phyloP scores from a whole-genome alignment of 1,284 basidiomycete species.

The Puccinia coronata region DNA sequence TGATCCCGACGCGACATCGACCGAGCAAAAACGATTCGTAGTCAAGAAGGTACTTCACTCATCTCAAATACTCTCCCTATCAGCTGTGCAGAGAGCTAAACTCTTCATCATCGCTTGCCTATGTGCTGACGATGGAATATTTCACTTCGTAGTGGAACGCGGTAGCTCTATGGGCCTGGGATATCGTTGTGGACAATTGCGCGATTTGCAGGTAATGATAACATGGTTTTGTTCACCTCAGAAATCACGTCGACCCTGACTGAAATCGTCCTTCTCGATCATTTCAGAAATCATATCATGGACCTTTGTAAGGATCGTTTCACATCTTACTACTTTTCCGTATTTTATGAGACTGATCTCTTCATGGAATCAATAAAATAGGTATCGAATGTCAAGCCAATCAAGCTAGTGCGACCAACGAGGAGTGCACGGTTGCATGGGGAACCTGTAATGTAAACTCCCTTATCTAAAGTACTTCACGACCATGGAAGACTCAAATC shows the following conservation, averaged over 20 bases:
- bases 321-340: background rate
- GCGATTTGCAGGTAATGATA: constrained; percentile 42
- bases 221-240: constrained; percentile 4
- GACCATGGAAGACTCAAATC: background rate
- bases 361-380: constrained; percentile 58
- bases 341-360: constrained; percentile 41
- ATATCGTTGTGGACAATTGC: constrained; percentile 50
- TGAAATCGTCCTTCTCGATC: constrained; percentile 56
- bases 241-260: background rate
- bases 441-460: constrained; percentile 90
- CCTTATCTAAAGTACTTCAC: background rate
- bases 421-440: constrained; percentile 99
- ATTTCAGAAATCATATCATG: constrained; percentile 95
- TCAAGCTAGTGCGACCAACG: constrained; percentile 90
- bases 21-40: constrained; percentile 45
- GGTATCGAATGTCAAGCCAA: constrained; percentile 99
- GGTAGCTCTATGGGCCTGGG: constrained; percentile 49
- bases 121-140: background rate
- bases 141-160: constrained; percentile 45
- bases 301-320: constrained; percentile 74
- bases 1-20: background rate
- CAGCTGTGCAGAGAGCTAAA: too few relatives aligned
- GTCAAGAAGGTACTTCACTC: constrained; percentile 46
- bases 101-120: background rate
- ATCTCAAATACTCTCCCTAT: too few relatives aligned